Conservation (phyloP, 345 rosid species). For the Moricandia moricandioides region DNA sequence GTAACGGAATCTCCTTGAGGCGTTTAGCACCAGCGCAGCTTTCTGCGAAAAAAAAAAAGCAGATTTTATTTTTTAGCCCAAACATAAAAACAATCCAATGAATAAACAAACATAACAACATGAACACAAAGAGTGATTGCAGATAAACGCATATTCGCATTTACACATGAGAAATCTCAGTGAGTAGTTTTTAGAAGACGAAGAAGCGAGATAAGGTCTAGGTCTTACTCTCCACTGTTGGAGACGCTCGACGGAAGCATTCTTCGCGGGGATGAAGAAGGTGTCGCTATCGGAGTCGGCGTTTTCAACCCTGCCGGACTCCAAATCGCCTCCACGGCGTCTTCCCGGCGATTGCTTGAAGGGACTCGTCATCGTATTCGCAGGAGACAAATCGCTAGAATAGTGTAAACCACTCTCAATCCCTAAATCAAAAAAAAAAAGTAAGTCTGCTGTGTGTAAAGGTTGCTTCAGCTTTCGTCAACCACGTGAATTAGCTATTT, state of each 20-base stretch:
- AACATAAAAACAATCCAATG: not conserved
- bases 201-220: not conserved
- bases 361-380: slow-evolving; percentile 41
- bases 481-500: slow-evolving; percentile 34
- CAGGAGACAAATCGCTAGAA: slow-evolving; percentile 39
- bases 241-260: slow-evolving; percentile 65
- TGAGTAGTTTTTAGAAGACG: too few relatives aligned
- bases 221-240: slow-evolving; percentile 79
- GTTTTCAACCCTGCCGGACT: slow-evolving; percentile 43
- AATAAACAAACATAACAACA: not conserved
- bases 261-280: slow-evolving; percentile 65
- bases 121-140: too few relatives aligned
- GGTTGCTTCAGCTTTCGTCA: slow-evolving; percentile 39
- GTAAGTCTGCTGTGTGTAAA: slow-evolving; percentile 8
- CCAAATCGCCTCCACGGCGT: slow-evolving; percentile 46
- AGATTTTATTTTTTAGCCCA: not conserved
- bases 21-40: slow-evolving; percentile 95
- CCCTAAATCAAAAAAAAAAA: slow-evolving; percentile 12
- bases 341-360: slow-evolving; percentile 44
- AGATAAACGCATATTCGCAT: too few relatives aligned
- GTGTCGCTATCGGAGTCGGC: slow-evolving; percentile 46
- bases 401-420: slow-evolving; percentile 14
- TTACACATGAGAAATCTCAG: too few relatives aligned
- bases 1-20: slow-evolving; percentile 95
- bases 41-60: slow-evolving; percentile 45